A percentile compares a stretch with the other conserved stretches of the same genome.
phyloP scores from a whole-genome alignment of 768 basidiomycete species.

The Austroboletus festivus region DNA sequence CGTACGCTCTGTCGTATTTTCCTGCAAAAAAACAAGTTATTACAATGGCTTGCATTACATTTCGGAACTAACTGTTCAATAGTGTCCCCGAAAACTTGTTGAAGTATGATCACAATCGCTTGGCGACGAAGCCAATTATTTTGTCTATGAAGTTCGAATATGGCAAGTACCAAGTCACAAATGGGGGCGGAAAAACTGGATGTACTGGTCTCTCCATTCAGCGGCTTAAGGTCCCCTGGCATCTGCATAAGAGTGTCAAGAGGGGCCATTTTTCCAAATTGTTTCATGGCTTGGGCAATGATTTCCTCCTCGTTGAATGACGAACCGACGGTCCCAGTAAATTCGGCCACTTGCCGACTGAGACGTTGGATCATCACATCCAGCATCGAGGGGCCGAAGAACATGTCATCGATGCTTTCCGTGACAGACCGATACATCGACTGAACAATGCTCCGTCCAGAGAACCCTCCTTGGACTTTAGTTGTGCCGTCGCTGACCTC shows the following conservation, averaged over 20 bases:
- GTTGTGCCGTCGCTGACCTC: constrained; percentile 37
- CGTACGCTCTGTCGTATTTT: constrained; percentile 83
- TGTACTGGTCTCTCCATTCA: constrained; percentile 85
- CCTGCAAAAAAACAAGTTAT: constrained; percentile 38
- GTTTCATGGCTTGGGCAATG: constrained; percentile 74
- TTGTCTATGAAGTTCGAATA: constrained; percentile 94
- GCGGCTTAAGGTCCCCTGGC: constrained; percentile 71
- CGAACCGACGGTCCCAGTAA: constrained; percentile 78
- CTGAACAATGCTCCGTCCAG: constrained; percentile 75
- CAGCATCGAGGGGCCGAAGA: constrained; percentile 93
- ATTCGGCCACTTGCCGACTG: constrained; percentile 84
- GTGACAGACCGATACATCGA: constrained; percentile 89
- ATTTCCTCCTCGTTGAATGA: constrained; percentile 82
- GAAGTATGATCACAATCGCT: constrained; percentile 93
- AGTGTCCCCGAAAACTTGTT: constrained; percentile 93
- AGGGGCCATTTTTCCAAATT: constrained; percentile 59
- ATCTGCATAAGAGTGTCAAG: constrained; percentile 72
- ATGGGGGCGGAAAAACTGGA: constrained; percentile 92
- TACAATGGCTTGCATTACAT: background rate
- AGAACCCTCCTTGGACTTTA: constrained; percentile 49
- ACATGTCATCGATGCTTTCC: constrained; percentile 95
- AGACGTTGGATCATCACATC: constrained; percentile 92
- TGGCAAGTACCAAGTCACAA: constrained; percentile 86
- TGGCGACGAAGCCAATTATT: constrained; percentile 96
- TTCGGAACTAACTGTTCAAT: constrained; percentile 75